These are phyloP conservation scores for Trichosanthes cucumerina DNA, from an alignment of 306 rosid genomes.

Conservation along the genomic window DNA sequence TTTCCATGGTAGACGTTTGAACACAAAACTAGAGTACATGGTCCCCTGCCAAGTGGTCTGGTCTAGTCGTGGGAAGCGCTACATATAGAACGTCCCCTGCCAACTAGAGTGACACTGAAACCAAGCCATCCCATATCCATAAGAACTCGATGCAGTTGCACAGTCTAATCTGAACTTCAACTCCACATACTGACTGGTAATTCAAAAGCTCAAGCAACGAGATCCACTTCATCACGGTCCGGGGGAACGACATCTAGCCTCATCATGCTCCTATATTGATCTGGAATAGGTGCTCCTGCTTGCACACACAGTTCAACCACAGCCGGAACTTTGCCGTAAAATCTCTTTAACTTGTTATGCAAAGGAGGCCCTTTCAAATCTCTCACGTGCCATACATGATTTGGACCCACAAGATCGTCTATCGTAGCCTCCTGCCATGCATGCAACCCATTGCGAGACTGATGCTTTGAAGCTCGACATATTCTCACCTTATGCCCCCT, in stretches of 20 bases:
- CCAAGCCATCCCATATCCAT: too few species aligned
- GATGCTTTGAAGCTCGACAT: slow-evolving; percentile 86
- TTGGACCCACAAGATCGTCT: slow-evolving; percentile 56
- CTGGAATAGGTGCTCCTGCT: slow-evolving; percentile 64
- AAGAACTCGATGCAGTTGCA: background rate
- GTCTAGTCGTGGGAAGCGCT: too few species aligned
- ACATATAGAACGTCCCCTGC: background rate
- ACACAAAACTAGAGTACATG: too few species aligned
- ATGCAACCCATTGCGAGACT: slow-evolving; percentile 75
- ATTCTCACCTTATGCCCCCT: slow-evolving; percentile 85
- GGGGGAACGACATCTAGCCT: slow-evolving; percentile 81
- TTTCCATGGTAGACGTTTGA: too few species aligned
- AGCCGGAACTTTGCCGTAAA: slow-evolving; percentile 84
- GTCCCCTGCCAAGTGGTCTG: too few species aligned
- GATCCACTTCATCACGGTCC: slow-evolving; percentile 30
- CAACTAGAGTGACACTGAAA: background rate
- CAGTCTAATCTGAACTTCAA: background rate
- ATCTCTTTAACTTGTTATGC: slow-evolving; percentile 70
- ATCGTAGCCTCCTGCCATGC: slow-evolving; percentile 87
- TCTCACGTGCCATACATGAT: slow-evolving; percentile 77
- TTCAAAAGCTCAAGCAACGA: slow-evolving; percentile 18
- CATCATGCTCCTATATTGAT: slow-evolving; percentile 68
- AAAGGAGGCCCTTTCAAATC: slow-evolving; percentile 44
- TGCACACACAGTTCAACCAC: slow-evolving; percentile 80
- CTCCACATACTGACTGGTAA: background rate